Percentiles rank a stretch among this genome's conserved stretches.
Evolutionary conservation across 371 early-diverging fungal genomes (phyloP).

Genomic region (Blakeslea trispora): DNA sequence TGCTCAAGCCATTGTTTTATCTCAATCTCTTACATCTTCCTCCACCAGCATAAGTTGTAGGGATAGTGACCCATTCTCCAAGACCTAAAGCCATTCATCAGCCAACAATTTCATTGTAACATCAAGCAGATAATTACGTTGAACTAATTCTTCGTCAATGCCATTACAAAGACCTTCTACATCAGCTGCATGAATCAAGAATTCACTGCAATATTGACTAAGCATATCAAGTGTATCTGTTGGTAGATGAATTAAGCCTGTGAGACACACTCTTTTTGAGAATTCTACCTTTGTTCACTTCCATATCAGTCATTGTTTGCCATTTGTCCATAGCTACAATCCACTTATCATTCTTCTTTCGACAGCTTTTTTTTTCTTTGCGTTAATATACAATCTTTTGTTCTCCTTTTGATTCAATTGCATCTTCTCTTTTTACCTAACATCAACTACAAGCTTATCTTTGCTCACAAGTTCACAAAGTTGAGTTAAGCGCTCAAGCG

Average conservation of each 20-base stretch:
- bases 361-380: too few relatives aligned
- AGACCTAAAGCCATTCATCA: conserved; percentile 45
- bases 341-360: conserved; percentile 75
- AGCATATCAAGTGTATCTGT: conserved; percentile 61
- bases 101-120: not conserved
- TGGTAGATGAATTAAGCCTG: not conserved
- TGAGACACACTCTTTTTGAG: not conserved
- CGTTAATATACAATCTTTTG: too few relatives aligned
- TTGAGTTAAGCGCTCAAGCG: conserved; percentile 61
- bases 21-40: conserved; percentile 66
- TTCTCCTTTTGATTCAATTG: too few relatives aligned
- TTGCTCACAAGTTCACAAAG: conserved; percentile 71
- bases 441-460: conserved; percentile 87
- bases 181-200: conserved; percentile 96
- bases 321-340: conserved; percentile 96
- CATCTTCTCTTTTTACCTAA: conserved; percentile 52
- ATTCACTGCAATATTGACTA: conserved; percentile 86
- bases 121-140: conserved; percentile 45
- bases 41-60: conserved; percentile 96
- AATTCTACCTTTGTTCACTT: conserved; percentile 75
- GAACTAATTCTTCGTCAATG: conserved; percentile 87
- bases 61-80: conserved; percentile 87
- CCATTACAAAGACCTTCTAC: conserved; percentile 96
- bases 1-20: not conserved
- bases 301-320: conserved; percentile 93